phyloP scores from a whole-genome alignment of 2,329 filamentous ascomycete genomes.

The Pyrenophora teres region DNA sequence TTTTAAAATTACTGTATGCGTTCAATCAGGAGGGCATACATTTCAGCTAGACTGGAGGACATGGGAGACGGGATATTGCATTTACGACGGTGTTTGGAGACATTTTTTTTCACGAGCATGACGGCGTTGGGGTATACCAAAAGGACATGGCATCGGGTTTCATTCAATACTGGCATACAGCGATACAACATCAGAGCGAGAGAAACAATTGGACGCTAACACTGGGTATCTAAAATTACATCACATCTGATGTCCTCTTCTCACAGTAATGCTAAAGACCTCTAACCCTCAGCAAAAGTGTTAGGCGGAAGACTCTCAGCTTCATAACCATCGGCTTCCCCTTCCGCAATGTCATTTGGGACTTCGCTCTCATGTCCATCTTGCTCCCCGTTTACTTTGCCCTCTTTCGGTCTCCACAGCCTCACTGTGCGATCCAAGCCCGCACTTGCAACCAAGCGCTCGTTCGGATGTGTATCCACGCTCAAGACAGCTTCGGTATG shows the following conservation, averaged over 20 bases:
- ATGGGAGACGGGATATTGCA: neutral
- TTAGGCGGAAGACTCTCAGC: conserved; percentile 27
- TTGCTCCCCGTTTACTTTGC: neutral
- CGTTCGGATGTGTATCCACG: conserved; percentile 62
- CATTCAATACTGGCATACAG: neutral
- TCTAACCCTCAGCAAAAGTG: conserved; percentile 20
- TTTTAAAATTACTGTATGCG: conserved; percentile 76
- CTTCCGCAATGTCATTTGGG: neutral
- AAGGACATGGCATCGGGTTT: neutral
- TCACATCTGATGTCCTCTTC: neutral
- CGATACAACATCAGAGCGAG: neutral
- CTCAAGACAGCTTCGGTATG: conserved; percentile 64
- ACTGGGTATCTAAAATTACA: conserved; percentile 9
- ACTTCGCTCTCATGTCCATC: neutral
- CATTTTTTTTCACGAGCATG: neutral
- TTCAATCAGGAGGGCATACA: conserved; percentile 95
- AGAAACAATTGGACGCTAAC: conserved; percentile 5
- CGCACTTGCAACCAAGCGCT: conserved; percentile 63
- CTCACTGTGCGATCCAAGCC: conserved; percentile 66
- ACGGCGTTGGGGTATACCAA: neutral
- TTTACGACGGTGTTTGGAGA: conserved; percentile 8
- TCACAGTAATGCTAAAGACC: neutral
- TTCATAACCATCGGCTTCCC: conserved; percentile 23
- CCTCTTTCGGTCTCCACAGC: conserved; percentile 55
- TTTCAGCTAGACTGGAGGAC: conserved; percentile 63